Percentiles rank a stretch among this genome's conserved stretches.
Evolutionary conservation across 2,329 filamentous ascomycete species (phyloP).

Genomic region (Pseudogymnoascus sp.): DNA sequence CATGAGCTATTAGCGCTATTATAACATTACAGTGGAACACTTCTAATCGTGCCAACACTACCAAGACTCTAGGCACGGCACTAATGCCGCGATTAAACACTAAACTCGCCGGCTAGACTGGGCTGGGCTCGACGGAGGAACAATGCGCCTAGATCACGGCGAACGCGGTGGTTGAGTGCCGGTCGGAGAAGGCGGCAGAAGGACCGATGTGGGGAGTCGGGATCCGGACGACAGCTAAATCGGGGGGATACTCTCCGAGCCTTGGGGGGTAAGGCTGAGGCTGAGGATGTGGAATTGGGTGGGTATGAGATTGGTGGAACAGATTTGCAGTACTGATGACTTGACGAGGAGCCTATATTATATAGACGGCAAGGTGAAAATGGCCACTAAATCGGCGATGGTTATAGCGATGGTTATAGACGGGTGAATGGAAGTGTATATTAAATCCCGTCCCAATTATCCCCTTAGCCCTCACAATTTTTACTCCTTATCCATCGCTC

Average conservation of each 20-base stretch:
- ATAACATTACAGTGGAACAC: slow-evolving; percentile 5
- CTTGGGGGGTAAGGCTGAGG: not conserved
- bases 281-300: not conserved
- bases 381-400: not conserved
- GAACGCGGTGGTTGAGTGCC: slow-evolving; percentile 1
- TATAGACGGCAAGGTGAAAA: not conserved
- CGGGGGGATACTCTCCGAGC: not conserved
- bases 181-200: not conserved
- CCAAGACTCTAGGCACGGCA: not conserved
- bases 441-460: not conserved
- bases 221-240: not conserved
- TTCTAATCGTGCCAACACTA: not conserved
- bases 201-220: not conserved
- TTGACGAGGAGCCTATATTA: not conserved
- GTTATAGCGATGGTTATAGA: not conserved
- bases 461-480: not conserved
- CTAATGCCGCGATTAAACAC: not conserved
- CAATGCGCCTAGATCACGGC: not conserved
- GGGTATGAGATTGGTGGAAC: not conserved
- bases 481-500: not conserved
- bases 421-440: not conserved
- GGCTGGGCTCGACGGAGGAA: slow-evolving; percentile 5
- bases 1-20: not conserved
- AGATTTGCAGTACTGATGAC: no score
- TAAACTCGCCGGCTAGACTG: not conserved